Percentiles rank a stretch among this genome's conserved stretches.
Evolutionary conservation across 352 stramenopile genomes (phyloP).

Genomic region (Phytophthora pistaciae): DNA sequence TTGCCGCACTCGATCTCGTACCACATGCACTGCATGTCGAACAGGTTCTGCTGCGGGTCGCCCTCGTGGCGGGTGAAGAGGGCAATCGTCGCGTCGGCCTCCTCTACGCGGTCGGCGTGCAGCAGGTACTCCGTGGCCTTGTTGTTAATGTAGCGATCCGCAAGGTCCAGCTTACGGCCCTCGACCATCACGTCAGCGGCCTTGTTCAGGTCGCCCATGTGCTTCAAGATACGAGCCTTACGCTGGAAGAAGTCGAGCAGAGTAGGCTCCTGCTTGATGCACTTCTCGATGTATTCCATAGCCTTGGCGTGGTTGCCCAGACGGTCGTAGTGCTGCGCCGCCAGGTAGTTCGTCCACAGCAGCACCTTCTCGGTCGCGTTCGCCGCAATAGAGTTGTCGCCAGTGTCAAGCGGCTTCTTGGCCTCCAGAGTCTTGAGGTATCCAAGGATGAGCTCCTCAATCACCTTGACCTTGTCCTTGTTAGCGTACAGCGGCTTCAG

Average conservation of each 20-base stretch:
- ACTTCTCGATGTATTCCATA: conserved; percentile 93
- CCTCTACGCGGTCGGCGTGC: conserved; percentile 91
- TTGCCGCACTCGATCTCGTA: conserved; percentile 95
- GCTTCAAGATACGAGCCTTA: conserved; percentile 95
- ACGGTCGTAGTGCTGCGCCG: conserved; percentile 94
- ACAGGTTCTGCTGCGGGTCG: conserved; percentile 97
- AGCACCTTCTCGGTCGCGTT: conserved; percentile 47
- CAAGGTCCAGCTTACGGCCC: conserved; percentile 95
- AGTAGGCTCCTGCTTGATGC: conserved; percentile 92
- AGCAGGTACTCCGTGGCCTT: conserved; percentile 98
- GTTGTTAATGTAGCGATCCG: conserved; percentile 99
- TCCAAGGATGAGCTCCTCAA: conserved; percentile 76
- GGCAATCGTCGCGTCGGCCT: conserved; percentile 95
- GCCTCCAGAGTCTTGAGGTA: conserved; percentile 84
- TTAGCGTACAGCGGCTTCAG: conserved; percentile 91
- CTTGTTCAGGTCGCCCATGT: conserved; percentile 90
- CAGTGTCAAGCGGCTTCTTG: conserved; percentile 61
- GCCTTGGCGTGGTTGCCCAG: conserved; percentile 88
- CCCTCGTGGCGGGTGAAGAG: conserved; percentile 98
- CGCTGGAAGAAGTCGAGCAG: conserved; percentile 95
- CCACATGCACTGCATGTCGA: conserved; percentile 99
- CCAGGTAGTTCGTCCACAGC: conserved; percentile 95
- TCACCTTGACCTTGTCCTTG: conserved; percentile 67
- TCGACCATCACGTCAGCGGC: conserved; percentile 94
- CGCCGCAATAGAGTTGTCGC: conserved; percentile 40